A percentile compares a stretch with the other conserved stretches of the same genome.
Evolutionary conservation across 1,139 yeast species (phyloP).

Genomic region (Debaryomyces singareniensis): DNA sequence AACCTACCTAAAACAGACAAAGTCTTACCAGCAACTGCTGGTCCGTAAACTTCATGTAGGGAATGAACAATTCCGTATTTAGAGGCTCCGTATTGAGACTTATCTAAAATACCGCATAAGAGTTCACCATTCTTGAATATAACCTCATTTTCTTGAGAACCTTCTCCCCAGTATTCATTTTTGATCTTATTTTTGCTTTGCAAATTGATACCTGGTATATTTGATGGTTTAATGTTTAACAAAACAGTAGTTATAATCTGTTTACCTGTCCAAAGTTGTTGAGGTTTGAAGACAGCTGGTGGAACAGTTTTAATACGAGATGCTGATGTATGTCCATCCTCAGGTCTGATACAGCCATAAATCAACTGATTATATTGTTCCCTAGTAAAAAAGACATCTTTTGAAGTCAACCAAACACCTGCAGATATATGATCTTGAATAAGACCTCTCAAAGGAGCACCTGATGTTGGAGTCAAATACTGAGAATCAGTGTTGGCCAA

Average conservation of each 20-base stretch:
- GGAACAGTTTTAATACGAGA: constrained; percentile 73
- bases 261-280: constrained; percentile 97
- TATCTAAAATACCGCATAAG: constrained; percentile 88
- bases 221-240: constrained; percentile 77
- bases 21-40: constrained; percentile 83
- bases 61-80: constrained; percentile 97
- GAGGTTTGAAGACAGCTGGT: constrained; percentile 84
- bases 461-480: constrained; percentile 96
- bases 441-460: constrained; percentile 96
- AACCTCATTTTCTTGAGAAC: constrained; percentile 80
- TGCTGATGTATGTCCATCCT: constrained; percentile 90
- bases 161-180: constrained; percentile 89
- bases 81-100: constrained; percentile 97
- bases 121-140: constrained; percentile 82
- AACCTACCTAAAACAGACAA: constrained; percentile 88
- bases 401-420: constrained; percentile 95
- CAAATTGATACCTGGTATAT: constrained; percentile 87
- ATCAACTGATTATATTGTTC: constrained; percentile 90
- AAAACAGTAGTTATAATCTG: constrained; percentile 90
- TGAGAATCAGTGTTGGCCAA: constrained; percentile 96
- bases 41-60: constrained; percentile 91
- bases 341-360: constrained; percentile 93
- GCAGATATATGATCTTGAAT: constrained; percentile 99
- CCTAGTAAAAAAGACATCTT: constrained; percentile 85
- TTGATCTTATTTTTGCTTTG: constrained; percentile 82